phyloP scores from a whole-genome alignment of 2,329 filamentous ascomycete species.

The Hansfordia pulvinata region DNA sequence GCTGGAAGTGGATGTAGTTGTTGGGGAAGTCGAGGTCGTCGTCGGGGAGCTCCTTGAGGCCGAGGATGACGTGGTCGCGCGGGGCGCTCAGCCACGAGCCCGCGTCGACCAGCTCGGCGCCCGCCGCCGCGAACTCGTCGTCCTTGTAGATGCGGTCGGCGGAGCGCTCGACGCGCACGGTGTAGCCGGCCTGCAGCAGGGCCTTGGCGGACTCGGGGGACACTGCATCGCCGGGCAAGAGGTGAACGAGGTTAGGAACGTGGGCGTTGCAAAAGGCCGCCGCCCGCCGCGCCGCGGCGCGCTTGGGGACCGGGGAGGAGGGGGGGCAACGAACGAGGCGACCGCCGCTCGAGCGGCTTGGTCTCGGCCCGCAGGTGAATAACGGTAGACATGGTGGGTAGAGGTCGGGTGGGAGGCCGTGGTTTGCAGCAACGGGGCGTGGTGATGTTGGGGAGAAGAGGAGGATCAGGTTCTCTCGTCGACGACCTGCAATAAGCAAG shows the following conservation, averaged over 20 bases:
- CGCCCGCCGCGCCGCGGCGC: no score
- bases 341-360: conserved; percentile 43
- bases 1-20: conserved; percentile 57
- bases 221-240: no score
- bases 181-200: conserved; percentile 56
- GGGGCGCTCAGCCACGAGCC: conserved; percentile 57
- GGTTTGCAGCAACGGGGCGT: no score
- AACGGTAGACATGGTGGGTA: conserved; percentile 31
- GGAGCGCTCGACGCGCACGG: conserved; percentile 53
- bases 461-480: not conserved
- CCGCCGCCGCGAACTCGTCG: conserved; percentile 45
- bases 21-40: conserved; percentile 45
- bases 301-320: no score
- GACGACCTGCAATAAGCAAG: no score
- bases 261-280: no score
- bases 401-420: no score
- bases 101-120: conserved; percentile 50
- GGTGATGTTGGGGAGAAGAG: not conserved
- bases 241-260: no score
- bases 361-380: conserved; percentile 45
- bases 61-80: conserved; percentile 56
- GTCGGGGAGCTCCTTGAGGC: conserved; percentile 66
- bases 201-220: no score
- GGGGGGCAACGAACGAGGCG: conserved; percentile 21
- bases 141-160: conserved; percentile 54